These are phyloP conservation scores for Cutaneotrichosporon sp. DNA, from an alignment of 1,284 basidiomycete genomes.

Conservation along the genomic window DNA sequence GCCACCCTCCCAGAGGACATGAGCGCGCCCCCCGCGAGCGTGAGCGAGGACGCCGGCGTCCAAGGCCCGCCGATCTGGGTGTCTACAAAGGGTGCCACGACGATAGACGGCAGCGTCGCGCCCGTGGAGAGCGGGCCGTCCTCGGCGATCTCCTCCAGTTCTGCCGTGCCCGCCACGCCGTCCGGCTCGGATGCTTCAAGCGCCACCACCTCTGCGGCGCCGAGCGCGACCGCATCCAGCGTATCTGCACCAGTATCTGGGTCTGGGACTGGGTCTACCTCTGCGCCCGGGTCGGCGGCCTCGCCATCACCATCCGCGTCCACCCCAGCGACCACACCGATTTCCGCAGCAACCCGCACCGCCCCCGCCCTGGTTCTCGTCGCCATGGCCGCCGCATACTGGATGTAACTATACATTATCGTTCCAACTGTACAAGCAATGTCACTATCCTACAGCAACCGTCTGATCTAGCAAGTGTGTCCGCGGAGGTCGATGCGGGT, in stretches of 20 bases:
- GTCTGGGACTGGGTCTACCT: background rate
- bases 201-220: background rate
- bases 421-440: background rate
- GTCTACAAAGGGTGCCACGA: constrained; percentile 3
- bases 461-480: background rate
- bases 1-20: background rate
- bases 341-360: background rate
- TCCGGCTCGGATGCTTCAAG: background rate
- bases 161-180: background rate
- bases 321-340: background rate
- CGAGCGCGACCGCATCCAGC: background rate
- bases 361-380: background rate
- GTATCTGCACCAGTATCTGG: background rate
- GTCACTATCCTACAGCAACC: background rate
- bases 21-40: background rate
- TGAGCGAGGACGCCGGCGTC: background rate
- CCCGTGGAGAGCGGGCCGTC: background rate
- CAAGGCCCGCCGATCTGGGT: constrained; percentile 2
- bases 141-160: background rate
- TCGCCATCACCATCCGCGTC: background rate
- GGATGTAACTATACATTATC: background rate
- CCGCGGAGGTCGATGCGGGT: background rate
- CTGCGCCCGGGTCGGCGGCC: background rate
- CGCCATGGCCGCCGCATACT: background rate
- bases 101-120: background rate